Base-by-base conservation (phyloP, 2,329 filamentous ascomycete species). In the Cyphellophora europaea region DNA sequence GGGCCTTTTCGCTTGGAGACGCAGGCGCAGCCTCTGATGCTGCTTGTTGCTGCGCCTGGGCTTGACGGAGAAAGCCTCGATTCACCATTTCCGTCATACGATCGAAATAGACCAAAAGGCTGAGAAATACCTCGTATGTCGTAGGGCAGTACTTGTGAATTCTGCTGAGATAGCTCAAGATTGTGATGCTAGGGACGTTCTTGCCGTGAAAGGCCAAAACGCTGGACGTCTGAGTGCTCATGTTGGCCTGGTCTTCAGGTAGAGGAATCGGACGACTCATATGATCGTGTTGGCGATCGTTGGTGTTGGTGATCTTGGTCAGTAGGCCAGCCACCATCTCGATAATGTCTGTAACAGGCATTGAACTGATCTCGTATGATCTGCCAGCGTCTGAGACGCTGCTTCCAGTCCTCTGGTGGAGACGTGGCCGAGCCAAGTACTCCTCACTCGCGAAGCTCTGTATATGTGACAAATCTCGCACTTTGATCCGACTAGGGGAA, bases 111-210 rank as follows among this genome's bases (percentile, higher is more conserved):
- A 98, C 88, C 36, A 98, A 65, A 51, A 98, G 63, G 55, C 88
- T 95, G 41, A 98, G 65, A 54, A 98, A 98, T 0, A 98, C 91
- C 60, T 98, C 91, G 56, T 94, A 98, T 1, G 91, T 96, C 5
- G 91, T 96, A 1, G 91, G 91, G 53, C 91, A 98, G 62, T 98
- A 98, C 64, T 95, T 95, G 64, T 98, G 89, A 55, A 98, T 96
- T 41, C 91, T 79, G 51, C 81, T 89, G 35, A 98, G 66, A 53
- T 98, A 98, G 69, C 87, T 96, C 41, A 93, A 67, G 42, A 98
- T 96, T 13, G 88, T 94, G 51, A 98, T 98, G 53, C 83, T 91
- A 2, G 91, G 91, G 8, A 96, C 84, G 47, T 98, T 98, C 63
- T 95, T 96, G 47, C 91, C 91, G 54, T 98, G 91, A 50, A 98